phyloP scores from a whole-genome alignment of 768 basidiomycete species.

The Leccinum rimulosum region DNA sequence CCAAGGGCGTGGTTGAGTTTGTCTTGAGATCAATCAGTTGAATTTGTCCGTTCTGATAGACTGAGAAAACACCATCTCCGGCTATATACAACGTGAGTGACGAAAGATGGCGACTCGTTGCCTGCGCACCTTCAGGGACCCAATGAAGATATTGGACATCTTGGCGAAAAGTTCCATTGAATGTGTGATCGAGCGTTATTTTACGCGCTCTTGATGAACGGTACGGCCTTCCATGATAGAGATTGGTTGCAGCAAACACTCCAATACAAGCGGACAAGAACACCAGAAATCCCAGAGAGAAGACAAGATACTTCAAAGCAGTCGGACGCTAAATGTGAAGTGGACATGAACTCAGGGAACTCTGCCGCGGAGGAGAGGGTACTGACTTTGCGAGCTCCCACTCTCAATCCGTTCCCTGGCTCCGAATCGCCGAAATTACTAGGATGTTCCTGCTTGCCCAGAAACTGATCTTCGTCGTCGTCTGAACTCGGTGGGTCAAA shows the following conservation, averaged over 20 bases:
- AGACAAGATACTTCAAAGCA: slow-evolving; percentile 60
- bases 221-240: slow-evolving; percentile 58
- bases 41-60: slow-evolving; percentile 59
- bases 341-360: slow-evolving; percentile 8
- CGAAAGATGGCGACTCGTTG: neutral
- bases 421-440: slow-evolving; percentile 22
- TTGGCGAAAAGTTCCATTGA: slow-evolving; percentile 82
- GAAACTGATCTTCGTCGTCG: slow-evolving; percentile 47
- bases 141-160: slow-evolving; percentile 58
- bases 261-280: slow-evolving; percentile 67
- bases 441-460: slow-evolving; percentile 42
- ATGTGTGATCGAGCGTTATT: slow-evolving; percentile 86
- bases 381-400: slow-evolving; percentile 39
- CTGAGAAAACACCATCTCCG: slow-evolving; percentile 90
- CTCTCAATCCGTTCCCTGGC: slow-evolving; percentile 31
- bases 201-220: slow-evolving; percentile 54
- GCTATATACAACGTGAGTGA: slow-evolving; percentile 47
- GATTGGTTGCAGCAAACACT: slow-evolving; percentile 65
- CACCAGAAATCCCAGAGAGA: slow-evolving; percentile 59
- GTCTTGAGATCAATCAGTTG: slow-evolving; percentile 78
- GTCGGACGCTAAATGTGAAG: slow-evolving; percentile 40
- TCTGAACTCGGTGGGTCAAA: slow-evolving; percentile 82
- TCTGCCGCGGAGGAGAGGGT: neutral
- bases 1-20: slow-evolving; percentile 62
- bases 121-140: slow-evolving; percentile 82